Base-by-base conservation (phyloP, 2,329 filamentous ascomycete species). In the Fusarium secorum region DNA sequence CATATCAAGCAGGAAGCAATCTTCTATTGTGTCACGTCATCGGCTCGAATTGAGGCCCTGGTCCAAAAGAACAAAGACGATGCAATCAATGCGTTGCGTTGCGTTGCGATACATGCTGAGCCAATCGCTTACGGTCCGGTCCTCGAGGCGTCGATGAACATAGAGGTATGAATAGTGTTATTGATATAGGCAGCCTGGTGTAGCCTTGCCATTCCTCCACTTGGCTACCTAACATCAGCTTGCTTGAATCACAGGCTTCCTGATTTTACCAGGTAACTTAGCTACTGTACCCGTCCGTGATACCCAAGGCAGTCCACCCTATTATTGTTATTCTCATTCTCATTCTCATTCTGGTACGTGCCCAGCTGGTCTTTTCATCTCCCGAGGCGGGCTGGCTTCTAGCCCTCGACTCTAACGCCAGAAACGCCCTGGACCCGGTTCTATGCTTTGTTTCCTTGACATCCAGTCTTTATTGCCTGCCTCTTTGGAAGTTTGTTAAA, bases 371-470 rank as follows among this genome's bases (percentile, higher is more conserved):
- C 64, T 64, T 68, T 49, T 71, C 60, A 64, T 48, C 55, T 71
- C 65, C 46, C 65, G 59, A 54, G 55, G n/a, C 45, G 46, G 51
- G 41, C 51, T 63, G 58, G 38, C 51, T 52, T 59, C 39, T 71
- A 49, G 49, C 54, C 64, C 48, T 71, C 59, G 48, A 60, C 68
- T 71, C 71, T 71, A 26, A 60, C 52, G 45, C 64, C 67, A 70
- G 56, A 65, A 68, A 55, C 51, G 54, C 64, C 41, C 64, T 66
- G 45, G 64, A 36, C 54, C 51, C 36, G 36, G 28, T 60, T 62
- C 60, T 32, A 28, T 53, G 44, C 52, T 59, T 70, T 49, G 52
- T 44, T 60, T 72, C 38, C 30, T 60, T 45, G 39, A 30, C 22
- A 26, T 48, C 20, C 7, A 44, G 42, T 26, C 58, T n/a, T 49